Conservation (phyloP, 495 filamentous ascomycete species). For the Penicillium chermesinum region DNA sequence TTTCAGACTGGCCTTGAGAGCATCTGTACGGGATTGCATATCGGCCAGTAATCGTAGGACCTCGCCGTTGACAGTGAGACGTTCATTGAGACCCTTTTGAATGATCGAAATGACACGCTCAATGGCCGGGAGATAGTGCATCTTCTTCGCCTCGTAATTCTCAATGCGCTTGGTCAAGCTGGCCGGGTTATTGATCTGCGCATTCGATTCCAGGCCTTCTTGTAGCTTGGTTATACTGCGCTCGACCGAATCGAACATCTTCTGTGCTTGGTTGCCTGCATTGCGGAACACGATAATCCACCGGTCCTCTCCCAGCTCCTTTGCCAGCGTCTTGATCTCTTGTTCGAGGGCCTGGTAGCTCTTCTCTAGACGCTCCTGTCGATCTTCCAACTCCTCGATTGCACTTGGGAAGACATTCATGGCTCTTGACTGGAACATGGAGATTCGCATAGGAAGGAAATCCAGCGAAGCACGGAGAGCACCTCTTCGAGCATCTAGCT, state of each 20-base stretch:
- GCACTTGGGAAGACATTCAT: conserved; percentile 76
- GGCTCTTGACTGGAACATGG: conserved; percentile 74
- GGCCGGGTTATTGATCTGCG: conserved; percentile 62
- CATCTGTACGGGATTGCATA: conserved; percentile 71
- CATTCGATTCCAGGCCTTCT: conserved; percentile 69
- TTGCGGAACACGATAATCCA: conserved; percentile 94
- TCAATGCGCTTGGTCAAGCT: conserved; percentile 74
- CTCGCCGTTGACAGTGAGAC: conserved; percentile 91
- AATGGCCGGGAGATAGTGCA: conserved; percentile 92
- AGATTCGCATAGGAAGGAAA: conserved; percentile 93
- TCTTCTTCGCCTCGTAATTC: conserved; percentile 91
- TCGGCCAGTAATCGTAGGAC: conserved; percentile 78
- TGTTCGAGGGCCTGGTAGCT: conserved; percentile 76
- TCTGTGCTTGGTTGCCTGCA: conserved; percentile 85
- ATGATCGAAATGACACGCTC: conserved; percentile 86
- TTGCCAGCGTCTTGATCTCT: conserved; percentile 79
- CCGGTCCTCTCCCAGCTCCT: conserved; percentile 87
- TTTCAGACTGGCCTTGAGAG: conserved; percentile 66
- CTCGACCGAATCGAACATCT: conserved; percentile 91
- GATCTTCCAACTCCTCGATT: conserved; percentile 77
- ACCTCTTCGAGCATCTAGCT: conserved; percentile 90
- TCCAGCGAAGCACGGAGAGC: conserved; percentile 88
- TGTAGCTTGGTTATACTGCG: conserved; percentile 75
- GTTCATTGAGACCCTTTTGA: conserved; percentile 84
- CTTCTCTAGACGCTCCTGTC: conserved; percentile 63